phyloP scores from a whole-genome alignment of 345 rosid genomes.

The Raphanus raphanistrum region DNA sequence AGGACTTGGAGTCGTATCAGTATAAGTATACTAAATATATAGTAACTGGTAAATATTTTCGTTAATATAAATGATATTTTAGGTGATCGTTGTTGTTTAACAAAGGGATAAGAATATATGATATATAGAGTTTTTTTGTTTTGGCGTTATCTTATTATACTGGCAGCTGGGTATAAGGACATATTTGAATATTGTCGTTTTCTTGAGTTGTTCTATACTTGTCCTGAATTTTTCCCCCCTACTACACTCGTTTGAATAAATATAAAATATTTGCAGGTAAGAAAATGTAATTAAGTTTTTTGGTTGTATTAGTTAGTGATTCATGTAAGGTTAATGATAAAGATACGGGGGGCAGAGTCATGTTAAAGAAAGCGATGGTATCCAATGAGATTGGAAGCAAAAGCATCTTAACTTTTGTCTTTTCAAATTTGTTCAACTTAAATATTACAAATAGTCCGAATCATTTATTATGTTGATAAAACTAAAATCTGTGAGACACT shows the following conservation, averaged over 20 bases:
- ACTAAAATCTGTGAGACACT: not conserved
- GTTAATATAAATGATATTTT: too few relatives aligned
- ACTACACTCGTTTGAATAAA: not conserved
- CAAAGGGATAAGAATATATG: too few relatives aligned
- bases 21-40: not conserved
- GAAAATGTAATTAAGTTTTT: not conserved
- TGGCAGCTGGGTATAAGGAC: not conserved
- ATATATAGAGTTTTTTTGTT: too few relatives aligned
- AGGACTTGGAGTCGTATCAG: not conserved
- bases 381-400: constrained; percentile 32
- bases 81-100: too few relatives aligned
- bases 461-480: not conserved
- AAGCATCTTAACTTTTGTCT: constrained; percentile 8
- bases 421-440: not conserved
- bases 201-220: constrained; percentile 18
- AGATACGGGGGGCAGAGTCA: constrained; percentile 23
- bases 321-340: constrained; percentile 26
- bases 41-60: not conserved
- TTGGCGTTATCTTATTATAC: constrained; percentile 3
- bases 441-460: not conserved
- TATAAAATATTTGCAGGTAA: not conserved
- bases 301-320: constrained; percentile 8
- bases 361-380: constrained; percentile 32
- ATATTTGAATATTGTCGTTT: constrained; percentile 19
- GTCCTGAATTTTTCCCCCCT: not conserved